phyloP scores from a whole-genome alignment of 176 grass and related monocot genomes.

The Hsuehochloa calcarea region DNA sequence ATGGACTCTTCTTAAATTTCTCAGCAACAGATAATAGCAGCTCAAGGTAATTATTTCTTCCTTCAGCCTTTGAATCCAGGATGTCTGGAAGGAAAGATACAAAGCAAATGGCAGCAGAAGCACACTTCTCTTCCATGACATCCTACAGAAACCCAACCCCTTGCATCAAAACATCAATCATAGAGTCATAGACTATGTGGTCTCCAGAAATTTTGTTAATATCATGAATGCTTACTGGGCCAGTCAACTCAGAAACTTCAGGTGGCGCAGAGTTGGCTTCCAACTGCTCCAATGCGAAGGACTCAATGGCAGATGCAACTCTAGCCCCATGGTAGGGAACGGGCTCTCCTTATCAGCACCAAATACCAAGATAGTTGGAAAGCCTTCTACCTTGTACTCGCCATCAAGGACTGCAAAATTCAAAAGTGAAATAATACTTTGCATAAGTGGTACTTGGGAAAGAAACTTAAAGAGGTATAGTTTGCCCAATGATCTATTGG shows the following conservation, averaged over 20 bases:
- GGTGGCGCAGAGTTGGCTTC: constrained; percentile 79
- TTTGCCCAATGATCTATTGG: not conserved
- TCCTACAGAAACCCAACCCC: constrained; percentile 51
- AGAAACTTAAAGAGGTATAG: not conserved
- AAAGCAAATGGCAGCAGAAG: constrained; percentile 97
- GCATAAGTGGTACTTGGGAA: not conserved
- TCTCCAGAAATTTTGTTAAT: constrained; percentile 2
- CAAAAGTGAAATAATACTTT: not conserved
- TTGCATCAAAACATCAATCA: constrained; percentile 20
- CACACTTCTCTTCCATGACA: constrained; percentile 90
- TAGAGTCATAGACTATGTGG: not conserved
- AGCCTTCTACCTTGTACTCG: constrained; percentile 93
- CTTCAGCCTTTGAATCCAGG: constrained; percentile 94
- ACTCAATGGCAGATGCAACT: constrained; percentile 77
- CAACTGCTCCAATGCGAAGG: constrained; percentile 79
- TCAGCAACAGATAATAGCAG: constrained; percentile 78
- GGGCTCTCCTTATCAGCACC: constrained; percentile 86
- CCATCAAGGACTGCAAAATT: constrained; percentile 93
- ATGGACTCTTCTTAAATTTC: constrained; percentile 93
- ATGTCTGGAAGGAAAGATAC: constrained; percentile 98
- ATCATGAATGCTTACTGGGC: constrained; percentile 48
- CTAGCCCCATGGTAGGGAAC: constrained; percentile 72
- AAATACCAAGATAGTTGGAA: constrained; percentile 99
- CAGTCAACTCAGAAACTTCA: constrained; percentile 86
- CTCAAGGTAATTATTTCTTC: constrained; percentile 93